Evolutionary conservation across 2,329 filamentous ascomycete genomes (phyloP).

Genomic region (Shiraia sp.): DNA sequence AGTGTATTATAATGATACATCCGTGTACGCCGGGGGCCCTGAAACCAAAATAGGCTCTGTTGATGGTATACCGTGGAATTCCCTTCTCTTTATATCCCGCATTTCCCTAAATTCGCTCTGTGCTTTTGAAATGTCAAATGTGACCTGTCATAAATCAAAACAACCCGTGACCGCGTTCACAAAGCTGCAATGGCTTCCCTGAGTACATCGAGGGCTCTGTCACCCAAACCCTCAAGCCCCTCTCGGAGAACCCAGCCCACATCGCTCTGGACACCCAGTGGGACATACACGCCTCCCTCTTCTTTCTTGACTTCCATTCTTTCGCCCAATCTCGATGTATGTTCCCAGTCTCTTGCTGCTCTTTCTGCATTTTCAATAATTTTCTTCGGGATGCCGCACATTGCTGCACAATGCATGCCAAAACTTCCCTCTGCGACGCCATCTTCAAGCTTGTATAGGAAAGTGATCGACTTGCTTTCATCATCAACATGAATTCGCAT

Average conservation of each 20-base stretch:
- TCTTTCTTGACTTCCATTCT: constrained; percentile 73
- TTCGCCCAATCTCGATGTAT: constrained; percentile 87
- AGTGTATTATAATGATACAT: no score
- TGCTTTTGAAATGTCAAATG: neutral
- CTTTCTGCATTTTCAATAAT: constrained; percentile 87
- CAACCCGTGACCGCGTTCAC: constrained; percentile 31
- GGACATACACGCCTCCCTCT: constrained; percentile 78
- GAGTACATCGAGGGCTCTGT: constrained; percentile 60
- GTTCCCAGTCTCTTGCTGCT: constrained; percentile 91
- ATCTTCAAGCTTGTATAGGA: constrained; percentile 90
- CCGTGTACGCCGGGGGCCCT: no score
- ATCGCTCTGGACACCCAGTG: constrained; percentile 85
- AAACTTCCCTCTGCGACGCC: constrained; percentile 96
- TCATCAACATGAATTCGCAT: constrained; percentile 97
- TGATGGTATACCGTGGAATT: no score
- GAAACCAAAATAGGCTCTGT: no score
- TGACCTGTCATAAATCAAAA: no score
- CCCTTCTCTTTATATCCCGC: neutral
- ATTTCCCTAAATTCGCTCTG: constrained; percentile 1
- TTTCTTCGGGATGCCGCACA: constrained; percentile 88
- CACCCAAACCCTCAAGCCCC: constrained; percentile 48
- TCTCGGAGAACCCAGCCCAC: constrained; percentile 75
- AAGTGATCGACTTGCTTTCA: constrained; percentile 82
- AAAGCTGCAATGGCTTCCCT: constrained; percentile 60
- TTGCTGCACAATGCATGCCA: constrained; percentile 97